Evolutionary conservation across 305 asterid genomes (phyloP).

Genomic region (Rubia peregrina): DNA sequence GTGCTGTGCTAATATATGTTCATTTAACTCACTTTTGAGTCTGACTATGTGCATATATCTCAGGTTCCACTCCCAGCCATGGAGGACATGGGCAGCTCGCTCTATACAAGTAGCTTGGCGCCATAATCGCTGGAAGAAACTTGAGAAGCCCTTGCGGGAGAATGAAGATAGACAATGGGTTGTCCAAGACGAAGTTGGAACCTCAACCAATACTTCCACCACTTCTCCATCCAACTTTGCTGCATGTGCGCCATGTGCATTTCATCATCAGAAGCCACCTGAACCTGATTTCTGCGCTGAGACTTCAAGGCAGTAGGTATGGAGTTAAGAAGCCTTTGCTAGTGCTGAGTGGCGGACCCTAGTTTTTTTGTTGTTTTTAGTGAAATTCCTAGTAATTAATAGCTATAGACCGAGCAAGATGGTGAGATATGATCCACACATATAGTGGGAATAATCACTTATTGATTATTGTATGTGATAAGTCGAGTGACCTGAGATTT

Average conservation of each 20-base stretch:
- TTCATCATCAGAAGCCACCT: slow-evolving; percentile 55
- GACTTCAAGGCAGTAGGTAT: not conserved
- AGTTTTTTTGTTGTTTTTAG: too few species aligned
- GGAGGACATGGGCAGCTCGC: slow-evolving; percentile 59
- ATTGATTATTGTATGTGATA: not conserved
- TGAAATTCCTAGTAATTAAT: too few species aligned
- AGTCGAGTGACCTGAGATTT: not conserved
- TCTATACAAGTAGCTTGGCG: slow-evolving; percentile 64
- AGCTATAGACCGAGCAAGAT: too few species aligned
- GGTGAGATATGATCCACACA: too few species aligned
- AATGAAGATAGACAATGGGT: slow-evolving; percentile 35
- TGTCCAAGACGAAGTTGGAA: slow-evolving; percentile 25
- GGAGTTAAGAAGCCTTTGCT: not conserved
- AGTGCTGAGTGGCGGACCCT: too few species aligned
- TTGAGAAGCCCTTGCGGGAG: slow-evolving; percentile 30
- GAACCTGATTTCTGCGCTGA: slow-evolving; percentile 49
- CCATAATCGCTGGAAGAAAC: slow-evolving; percentile 37
- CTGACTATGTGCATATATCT: not conserved
- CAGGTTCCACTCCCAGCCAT: slow-evolving; percentile 46
- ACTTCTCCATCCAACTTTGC: slow-evolving; percentile 50
- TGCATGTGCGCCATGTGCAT: slow-evolving; percentile 29
- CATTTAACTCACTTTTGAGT: not conserved
- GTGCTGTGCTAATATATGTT: too few species aligned
- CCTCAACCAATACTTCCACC: slow-evolving; percentile 32
- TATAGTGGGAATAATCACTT: too few species aligned